These are phyloP conservation scores for Tetrahymena borealis DNA, from an alignment of 73 alveolate genomes.

Conservation along the genomic window DNA sequence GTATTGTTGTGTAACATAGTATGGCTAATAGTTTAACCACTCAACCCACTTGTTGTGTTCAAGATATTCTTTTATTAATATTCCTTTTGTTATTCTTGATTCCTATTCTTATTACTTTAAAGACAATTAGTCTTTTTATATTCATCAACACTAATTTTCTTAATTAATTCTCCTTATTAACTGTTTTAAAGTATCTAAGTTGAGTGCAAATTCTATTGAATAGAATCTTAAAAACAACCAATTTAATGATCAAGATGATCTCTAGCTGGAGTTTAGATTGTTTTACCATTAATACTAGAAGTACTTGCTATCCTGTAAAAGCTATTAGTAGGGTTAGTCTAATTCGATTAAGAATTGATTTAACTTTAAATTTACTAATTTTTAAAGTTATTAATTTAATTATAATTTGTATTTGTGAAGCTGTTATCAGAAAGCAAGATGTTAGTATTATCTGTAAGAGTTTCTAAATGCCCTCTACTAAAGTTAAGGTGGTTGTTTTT, in stretches of 20 bases:
- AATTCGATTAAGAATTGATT: background rate
- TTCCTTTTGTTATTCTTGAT: background rate
- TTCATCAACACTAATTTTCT: background rate
- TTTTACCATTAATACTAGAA: background rate
- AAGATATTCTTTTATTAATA: too few species aligned
- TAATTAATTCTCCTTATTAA: background rate
- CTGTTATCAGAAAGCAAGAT: background rate
- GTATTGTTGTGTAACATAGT: too few species aligned
- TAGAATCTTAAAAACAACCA: background rate
- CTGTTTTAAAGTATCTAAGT: background rate
- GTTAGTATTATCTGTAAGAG: background rate
- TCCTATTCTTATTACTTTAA: background rate
- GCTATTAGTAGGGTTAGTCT: background rate
- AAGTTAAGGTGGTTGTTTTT: background rate
- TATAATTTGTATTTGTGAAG: background rate
- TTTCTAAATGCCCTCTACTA: background rate
- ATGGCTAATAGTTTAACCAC: too few species aligned
- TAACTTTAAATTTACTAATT: background rate
- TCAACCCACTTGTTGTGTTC: too few species aligned
- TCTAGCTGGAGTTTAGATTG: background rate
- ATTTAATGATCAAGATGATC: background rate
- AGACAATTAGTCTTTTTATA: background rate
- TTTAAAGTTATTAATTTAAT: background rate
- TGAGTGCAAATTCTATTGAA: background rate
- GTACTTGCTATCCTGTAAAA: background rate